phyloP scores from a whole-genome alignment of 495 filamentous ascomycete genomes.

The Aspergillus conjunctus region DNA sequence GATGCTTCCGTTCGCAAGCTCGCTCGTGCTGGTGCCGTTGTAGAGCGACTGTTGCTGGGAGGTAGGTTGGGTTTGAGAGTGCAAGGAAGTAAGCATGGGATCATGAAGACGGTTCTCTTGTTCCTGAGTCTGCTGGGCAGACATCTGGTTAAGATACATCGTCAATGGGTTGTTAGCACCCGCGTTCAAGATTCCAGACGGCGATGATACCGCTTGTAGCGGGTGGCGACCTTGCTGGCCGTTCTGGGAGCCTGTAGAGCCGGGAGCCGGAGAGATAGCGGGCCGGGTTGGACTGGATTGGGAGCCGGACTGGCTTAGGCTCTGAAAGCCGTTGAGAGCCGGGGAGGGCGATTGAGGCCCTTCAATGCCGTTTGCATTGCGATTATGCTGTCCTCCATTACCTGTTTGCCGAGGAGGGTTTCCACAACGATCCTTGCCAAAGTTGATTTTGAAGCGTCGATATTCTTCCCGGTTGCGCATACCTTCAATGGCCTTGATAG shows the following conservation, averaged over 20 bases:
- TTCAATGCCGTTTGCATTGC: constrained; percentile 51
- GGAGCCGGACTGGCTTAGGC: constrained; percentile 61
- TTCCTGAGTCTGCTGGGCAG: constrained; percentile 71
- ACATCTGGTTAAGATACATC: constrained; percentile 89
- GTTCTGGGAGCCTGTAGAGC: constrained; percentile 57
- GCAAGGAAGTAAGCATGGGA: constrained; percentile 52
- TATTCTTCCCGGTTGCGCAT: constrained; percentile 94
- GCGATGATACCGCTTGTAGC: constrained; percentile 57
- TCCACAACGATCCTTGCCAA: constrained; percentile 96
- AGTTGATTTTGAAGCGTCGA: constrained; percentile 98
- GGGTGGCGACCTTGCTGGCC: constrained; percentile 52
- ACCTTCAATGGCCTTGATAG: constrained; percentile 98
- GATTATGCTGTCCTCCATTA: constrained; percentile 60
- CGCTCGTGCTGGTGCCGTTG: constrained; percentile 51
- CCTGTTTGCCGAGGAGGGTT: constrained; percentile 89
- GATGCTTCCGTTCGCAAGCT: constrained; percentile 57
- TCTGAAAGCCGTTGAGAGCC: constrained; percentile 52
- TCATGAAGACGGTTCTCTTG: constrained; percentile 56
- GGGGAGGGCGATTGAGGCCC: constrained; percentile 67
- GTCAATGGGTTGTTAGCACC: constrained; percentile 85
- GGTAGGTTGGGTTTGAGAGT: constrained; percentile 64
- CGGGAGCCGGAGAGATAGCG: constrained; percentile 57
- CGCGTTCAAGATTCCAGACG: constrained; percentile 74
- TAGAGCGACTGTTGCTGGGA: constrained; percentile 57
- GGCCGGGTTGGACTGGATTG: constrained; percentile 69